Base-by-base conservation (phyloP, 1,284 basidiomycete genomes). In the Marasmius sp. region DNA sequence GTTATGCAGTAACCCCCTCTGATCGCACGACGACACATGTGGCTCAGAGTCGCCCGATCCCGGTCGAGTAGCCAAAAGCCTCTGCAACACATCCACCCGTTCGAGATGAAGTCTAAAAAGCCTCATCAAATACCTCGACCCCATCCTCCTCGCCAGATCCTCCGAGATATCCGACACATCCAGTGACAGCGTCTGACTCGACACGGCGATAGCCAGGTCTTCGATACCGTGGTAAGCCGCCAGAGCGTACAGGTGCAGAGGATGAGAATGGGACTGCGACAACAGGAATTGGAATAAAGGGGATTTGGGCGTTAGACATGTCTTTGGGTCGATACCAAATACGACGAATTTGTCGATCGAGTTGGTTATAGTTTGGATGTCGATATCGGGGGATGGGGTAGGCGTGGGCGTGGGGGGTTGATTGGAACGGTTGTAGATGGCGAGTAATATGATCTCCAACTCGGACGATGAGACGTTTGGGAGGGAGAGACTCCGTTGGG, bases 201-300 rank as follows among this genome's bases (percentile, higher is more conserved):
- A 82, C 0, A 75, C 71, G 9, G 69, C 65, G 1, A 77, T 72
- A 0, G 81, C 81, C 10, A 84, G 72, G 0, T 75, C 71, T 33
- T 75, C 64, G 10, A 82, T 67, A 37, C 71, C 64, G 64, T 78
- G 73, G 47, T 72, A 68, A 0, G 75, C 80, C 1, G 80, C 81
- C 3, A 83, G 70, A 0, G 76, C 68, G 66, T 83, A 84, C 0
- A 81, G 60, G 14, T 78, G 71, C 9, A 83, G 67, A 0, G 81
- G 77, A 34, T 65, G 65, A 6, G 77, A 59, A 0, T 77, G 79
- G 0, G 80, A 77, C 41, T 76, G 72, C 0, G 74, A 73, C 16
- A 81, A 69, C 38, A 81, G 68, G 14, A 75, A 69, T 18, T 67
- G 62, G 64, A 76, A 76, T 14, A 77, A 67, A 2, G 71, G 62